phyloP scores from a whole-genome alignment of 192 early-diverging fungal species.

The Helicostylum pulchrum region DNA sequence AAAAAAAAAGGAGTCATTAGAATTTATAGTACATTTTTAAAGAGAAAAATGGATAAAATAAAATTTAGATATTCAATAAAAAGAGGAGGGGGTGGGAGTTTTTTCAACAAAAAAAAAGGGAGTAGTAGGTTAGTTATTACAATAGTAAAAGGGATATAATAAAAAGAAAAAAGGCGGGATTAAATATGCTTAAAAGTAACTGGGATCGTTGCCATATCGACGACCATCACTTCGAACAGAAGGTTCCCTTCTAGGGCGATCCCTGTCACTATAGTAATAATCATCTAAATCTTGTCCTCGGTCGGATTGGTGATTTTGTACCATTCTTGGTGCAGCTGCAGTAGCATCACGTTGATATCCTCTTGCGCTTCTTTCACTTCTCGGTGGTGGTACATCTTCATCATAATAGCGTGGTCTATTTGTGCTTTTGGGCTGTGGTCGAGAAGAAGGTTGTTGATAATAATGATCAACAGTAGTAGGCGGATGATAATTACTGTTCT shows the following conservation, averaged over 20 bases:
- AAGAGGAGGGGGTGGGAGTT: too few species aligned
- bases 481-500: neutral
- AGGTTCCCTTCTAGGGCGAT: neutral
- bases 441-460: neutral
- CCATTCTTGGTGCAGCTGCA: neutral
- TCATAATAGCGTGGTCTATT: neutral
- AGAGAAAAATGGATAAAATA: too few species aligned
- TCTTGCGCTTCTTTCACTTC: neutral
- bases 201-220: conserved; percentile 3
- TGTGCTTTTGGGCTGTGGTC: neutral
- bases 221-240: conserved; percentile 1
- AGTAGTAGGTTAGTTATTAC: too few species aligned
- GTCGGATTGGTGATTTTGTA: neutral
- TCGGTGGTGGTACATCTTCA: neutral
- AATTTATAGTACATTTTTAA: too few species aligned
- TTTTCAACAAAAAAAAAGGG: too few species aligned
- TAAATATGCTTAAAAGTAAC: conserved; percentile 6
- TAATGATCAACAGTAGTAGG: neutral
- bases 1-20: too few species aligned
- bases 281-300: conserved; percentile 11
- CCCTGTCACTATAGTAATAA: conserved; percentile 6
- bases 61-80: too few species aligned
- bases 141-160: too few species aligned
- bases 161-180: too few species aligned
- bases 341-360: neutral